phyloP scores from a whole-genome alignment of 495 filamentous ascomycete species.

The Podospora comata region DNA sequence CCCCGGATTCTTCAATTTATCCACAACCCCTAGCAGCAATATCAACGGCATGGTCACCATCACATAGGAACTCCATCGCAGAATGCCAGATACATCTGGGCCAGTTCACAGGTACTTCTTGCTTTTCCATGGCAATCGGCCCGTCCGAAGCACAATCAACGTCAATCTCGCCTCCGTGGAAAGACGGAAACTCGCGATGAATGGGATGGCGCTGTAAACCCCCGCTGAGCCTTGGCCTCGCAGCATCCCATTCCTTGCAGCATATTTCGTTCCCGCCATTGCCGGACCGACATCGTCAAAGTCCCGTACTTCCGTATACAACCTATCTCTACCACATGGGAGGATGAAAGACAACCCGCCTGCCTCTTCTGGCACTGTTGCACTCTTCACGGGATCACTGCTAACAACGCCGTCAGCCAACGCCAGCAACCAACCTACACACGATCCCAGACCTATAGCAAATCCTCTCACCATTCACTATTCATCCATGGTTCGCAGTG shows the following conservation, averaged over 20 bases:
- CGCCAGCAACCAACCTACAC: not conserved
- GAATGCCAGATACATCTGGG: not conserved
- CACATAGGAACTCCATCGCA: not conserved
- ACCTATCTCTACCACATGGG: not conserved
- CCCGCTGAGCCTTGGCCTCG: too few relatives aligned
- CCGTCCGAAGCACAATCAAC: not conserved
- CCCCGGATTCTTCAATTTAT: slow-evolving; percentile 11
- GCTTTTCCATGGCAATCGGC: slow-evolving; percentile 1
- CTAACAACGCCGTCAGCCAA: not conserved
- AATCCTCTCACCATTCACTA: not conserved
- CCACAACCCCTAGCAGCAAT: not conserved
- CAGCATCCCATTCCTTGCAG: not conserved
- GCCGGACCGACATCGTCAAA: not conserved
- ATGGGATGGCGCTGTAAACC: not conserved
- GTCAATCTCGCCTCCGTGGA: slow-evolving; percentile 6
- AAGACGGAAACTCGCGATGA: not conserved
- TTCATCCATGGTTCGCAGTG: not conserved
- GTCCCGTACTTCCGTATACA: not conserved
- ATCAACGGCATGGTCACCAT: not conserved
- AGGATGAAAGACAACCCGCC: not conserved
- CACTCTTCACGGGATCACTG: not conserved
- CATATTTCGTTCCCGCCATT: not conserved
- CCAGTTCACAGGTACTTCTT: not conserved
- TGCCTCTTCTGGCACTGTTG: not conserved
- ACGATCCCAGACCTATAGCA: not conserved